Evolutionary conservation across 352 stramenopile genomes (phyloP).

Genomic region (Thraustochytrium sp.): DNA sequence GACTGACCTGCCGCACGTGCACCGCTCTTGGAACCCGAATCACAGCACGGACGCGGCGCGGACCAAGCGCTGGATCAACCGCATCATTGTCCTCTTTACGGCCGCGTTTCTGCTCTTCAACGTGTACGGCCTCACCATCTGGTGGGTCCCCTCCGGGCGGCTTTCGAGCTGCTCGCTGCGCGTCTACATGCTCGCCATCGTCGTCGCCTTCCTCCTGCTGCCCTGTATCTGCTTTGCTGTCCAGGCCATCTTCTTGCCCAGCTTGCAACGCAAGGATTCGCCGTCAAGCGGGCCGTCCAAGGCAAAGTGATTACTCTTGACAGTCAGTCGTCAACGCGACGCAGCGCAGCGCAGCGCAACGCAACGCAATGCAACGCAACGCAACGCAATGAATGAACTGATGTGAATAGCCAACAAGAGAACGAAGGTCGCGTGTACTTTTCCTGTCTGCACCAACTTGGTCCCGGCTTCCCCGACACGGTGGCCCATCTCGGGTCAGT

Average conservation of each 20-base stretch:
- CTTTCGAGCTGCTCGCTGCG: not conserved
- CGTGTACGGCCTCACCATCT: constrained; percentile 25
- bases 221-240: constrained; percentile 14
- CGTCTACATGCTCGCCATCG: not conserved
- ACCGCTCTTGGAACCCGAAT: not conserved
- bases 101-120: not conserved
- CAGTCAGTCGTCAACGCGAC: not conserved
- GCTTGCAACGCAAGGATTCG: not conserved
- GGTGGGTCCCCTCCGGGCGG: constrained; percentile 6
- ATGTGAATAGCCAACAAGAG: no score
- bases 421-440: no score
- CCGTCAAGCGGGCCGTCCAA: not conserved
- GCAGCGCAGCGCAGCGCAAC: no score
- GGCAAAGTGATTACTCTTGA: not conserved
- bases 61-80: not conserved
- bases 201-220: constrained; percentile 13
- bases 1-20: not conserved
- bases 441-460: no score
- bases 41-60: not conserved
- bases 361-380: no score
- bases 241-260: constrained; percentile 17
- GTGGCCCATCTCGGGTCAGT: no score
- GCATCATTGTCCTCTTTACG: not conserved
- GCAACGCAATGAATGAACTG: no score
- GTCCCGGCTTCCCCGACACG: no score